Evolutionary conservation across 805 yeast species (phyloP).

Genomic region (Wickerhamiella lipophila): DNA sequence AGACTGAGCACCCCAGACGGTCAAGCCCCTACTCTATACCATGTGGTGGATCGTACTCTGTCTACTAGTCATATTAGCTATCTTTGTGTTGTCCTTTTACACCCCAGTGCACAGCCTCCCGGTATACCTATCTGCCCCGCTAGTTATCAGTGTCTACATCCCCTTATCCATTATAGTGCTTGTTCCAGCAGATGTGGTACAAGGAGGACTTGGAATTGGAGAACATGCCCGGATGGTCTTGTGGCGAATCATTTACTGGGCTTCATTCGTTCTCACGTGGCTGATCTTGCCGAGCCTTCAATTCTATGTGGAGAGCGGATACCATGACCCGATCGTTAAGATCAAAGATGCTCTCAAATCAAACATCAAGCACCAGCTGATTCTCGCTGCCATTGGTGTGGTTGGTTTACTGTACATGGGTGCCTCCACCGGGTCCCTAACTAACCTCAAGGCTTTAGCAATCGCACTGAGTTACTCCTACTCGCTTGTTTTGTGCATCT

Average conservation of each 20-base stretch:
- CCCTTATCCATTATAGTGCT: conserved; percentile 65
- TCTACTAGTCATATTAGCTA: conserved; percentile 3
- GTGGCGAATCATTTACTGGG: conserved; percentile 74
- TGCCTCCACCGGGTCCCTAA: conserved; percentile 40
- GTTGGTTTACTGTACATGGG: conserved; percentile 49
- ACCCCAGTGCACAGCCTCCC: conserved; percentile 15
- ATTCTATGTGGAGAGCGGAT: conserved; percentile 60
- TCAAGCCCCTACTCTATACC: no score
- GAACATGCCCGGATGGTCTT: conserved; percentile 37
- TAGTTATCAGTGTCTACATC: conserved; percentile 40
- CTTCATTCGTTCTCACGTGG: conserved; percentile 72
- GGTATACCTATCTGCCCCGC: conserved; percentile 16
- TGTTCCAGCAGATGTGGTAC: conserved; percentile 60
- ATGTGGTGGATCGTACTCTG: conserved; percentile 8
- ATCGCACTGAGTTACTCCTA: conserved; percentile 70
- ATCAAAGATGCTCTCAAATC: conserved; percentile 45
- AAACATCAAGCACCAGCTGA: conserved; percentile 48
- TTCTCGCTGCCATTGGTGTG: conserved; percentile 40
- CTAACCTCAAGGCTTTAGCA: conserved; percentile 49
- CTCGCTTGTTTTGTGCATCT: conserved; percentile 57
- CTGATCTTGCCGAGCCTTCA: conserved; percentile 57
- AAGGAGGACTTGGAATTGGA: conserved; percentile 35
- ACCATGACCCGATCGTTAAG: conserved; percentile 36
- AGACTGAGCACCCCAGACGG: no score
- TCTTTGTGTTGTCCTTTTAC: conserved; percentile 3